These are phyloP conservation scores for Exophiala oligosperma DNA, from an alignment of 2,329 filamentous ascomycete genomes.

Conservation along the genomic window DNA sequence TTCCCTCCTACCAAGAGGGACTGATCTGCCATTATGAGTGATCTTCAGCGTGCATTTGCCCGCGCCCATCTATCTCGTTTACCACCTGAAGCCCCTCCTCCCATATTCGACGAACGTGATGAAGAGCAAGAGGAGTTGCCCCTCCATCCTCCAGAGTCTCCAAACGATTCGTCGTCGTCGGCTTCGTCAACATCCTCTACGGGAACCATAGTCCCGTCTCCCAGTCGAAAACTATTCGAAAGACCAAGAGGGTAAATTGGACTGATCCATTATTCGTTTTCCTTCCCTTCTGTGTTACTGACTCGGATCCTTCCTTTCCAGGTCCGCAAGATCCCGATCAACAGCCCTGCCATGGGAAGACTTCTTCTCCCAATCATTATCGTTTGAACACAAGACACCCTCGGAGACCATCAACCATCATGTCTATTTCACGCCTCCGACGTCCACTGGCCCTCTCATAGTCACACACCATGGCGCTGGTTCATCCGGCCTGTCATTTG, in stretches of 20 bases:
- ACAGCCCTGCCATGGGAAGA: slow-evolving; percentile 80
- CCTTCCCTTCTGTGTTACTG: slow-evolving; percentile 13
- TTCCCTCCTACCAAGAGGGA: background rate
- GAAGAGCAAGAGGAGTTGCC: slow-evolving; percentile 38
- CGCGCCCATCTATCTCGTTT: slow-evolving; percentile 69
- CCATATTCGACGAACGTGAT: slow-evolving; percentile 45
- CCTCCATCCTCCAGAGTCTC: slow-evolving; percentile 23
- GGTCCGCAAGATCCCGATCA: slow-evolving; percentile 40
- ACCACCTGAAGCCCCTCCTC: slow-evolving; percentile 49
- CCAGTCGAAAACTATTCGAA: slow-evolving; percentile 71
- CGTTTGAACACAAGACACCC: slow-evolving; percentile 51
- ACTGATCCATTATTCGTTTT: slow-evolving; percentile 13
- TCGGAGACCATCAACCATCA: slow-evolving; percentile 65
- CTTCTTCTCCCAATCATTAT: slow-evolving; percentile 88
- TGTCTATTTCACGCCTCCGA: slow-evolving; percentile 81
- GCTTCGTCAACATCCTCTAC: slow-evolving; percentile 90
- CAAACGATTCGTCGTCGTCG: slow-evolving; percentile 73
- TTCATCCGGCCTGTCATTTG: slow-evolving; percentile 90
- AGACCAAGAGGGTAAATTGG: slow-evolving; percentile 63
- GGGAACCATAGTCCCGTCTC: slow-evolving; percentile 83
- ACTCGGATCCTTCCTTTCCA: background rate
- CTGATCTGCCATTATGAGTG: slow-evolving; percentile 61
- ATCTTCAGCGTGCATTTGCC: slow-evolving; percentile 71
- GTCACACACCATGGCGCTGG: slow-evolving; percentile 94
- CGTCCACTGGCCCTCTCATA: slow-evolving; percentile 71